Conservation (phyloP, 257 asterid species). For the Galeopsis tetrahit region DNA sequence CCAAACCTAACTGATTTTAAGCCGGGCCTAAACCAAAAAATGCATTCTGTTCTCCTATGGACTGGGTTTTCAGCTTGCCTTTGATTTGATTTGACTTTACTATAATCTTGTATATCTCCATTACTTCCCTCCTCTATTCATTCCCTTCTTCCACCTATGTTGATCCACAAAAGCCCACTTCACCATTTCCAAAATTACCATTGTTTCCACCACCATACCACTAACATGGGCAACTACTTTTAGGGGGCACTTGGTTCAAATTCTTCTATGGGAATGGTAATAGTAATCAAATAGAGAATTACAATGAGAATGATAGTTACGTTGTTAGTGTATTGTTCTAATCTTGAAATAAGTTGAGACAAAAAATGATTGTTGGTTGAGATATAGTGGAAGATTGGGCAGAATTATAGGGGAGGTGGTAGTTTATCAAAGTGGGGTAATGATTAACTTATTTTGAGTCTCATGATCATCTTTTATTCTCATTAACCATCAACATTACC, state of each 20-base stretch:
- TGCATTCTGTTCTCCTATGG: conserved; percentile 1
- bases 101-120: neutral
- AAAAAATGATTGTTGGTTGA: too few species aligned
- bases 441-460: too few species aligned
- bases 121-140: neutral
- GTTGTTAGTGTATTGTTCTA: too few species aligned
- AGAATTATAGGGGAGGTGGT: too few species aligned
- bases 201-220: conserved; percentile 3
- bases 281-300: too few species aligned
- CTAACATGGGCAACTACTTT: conserved; percentile 13
- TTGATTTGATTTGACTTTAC: conserved; percentile 10
- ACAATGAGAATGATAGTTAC: too few species aligned
- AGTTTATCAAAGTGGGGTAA: too few species aligned
- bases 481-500: neutral
- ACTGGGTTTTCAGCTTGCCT: conserved; percentile 20
- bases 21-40: conserved; percentile 3
- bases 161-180: neutral
- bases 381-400: too few species aligned
- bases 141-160: conserved; percentile 5
- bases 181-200: neutral
- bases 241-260: too few species aligned
- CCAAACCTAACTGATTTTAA: neutral
- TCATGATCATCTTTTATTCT: too few species aligned
- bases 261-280: too few species aligned
- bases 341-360: too few species aligned